Conservation (phyloP, 352 stramenopile species). For the Pythium apleroticum region DNA sequence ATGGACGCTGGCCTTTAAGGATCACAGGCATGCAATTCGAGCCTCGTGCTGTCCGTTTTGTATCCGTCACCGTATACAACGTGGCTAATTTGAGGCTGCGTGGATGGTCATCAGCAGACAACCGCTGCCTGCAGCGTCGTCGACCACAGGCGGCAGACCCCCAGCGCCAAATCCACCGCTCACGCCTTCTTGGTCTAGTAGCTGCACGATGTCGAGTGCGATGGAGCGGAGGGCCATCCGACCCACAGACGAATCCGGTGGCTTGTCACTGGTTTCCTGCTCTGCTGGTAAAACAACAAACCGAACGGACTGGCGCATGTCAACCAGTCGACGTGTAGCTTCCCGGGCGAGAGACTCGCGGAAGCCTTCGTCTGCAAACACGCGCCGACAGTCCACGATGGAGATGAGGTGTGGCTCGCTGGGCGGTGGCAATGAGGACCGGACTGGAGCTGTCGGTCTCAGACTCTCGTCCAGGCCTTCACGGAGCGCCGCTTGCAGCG, state of each 20-base stretch:
- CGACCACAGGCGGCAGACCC: conserved; percentile 3
- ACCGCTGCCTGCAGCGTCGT: conserved; percentile 8
- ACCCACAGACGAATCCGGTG: not conserved
- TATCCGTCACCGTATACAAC: not conserved
- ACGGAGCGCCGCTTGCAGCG: conserved; percentile 23
- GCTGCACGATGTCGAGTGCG: conserved; percentile 19
- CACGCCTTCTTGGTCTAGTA: conserved; percentile 7
- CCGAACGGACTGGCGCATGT: conserved; percentile 23
- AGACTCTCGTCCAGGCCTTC: not conserved
- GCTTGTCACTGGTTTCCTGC: not conserved
- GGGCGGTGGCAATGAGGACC: not conserved
- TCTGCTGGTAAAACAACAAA: conserved; percentile 35
- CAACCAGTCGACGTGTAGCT: conserved; percentile 25
- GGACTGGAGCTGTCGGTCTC: not conserved
- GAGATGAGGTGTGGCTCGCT: conserved; percentile 29
- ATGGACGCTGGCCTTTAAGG: no score
- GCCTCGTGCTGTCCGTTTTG: not conserved
- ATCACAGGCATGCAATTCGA: not conserved
- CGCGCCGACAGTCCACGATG: conserved; percentile 34
- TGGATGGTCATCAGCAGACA: conserved; percentile 17
- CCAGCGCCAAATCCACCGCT: not conserved
- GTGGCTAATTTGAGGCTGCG: not conserved
- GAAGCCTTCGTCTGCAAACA: conserved; percentile 56
- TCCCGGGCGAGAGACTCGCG: conserved; percentile 43
- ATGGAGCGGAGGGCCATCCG: conserved; percentile 19